Conservation (phyloP, 352 stramenopile species). For the Globisporangium uncinulatum region DNA sequence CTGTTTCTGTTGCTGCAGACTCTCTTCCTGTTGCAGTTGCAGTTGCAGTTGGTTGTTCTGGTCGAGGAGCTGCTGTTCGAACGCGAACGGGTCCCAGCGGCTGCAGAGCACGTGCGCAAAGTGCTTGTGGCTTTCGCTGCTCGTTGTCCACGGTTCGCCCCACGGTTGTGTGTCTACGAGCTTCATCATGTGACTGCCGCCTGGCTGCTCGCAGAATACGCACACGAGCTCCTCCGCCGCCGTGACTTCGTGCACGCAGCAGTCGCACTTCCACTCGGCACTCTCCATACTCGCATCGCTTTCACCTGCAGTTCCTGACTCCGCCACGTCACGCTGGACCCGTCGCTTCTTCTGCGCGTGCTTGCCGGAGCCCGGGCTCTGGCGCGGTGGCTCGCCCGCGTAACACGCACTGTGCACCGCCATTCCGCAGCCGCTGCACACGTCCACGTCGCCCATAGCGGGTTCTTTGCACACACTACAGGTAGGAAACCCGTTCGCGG, state of each 20-base stretch:
- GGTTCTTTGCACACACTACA: slow-evolving; percentile 5
- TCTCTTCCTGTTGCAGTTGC: no score
- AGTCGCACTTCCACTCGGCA: slow-evolving; percentile 37
- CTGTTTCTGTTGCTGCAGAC: slow-evolving; percentile 3
- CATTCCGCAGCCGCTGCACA: slow-evolving; percentile 28
- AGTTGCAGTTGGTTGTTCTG: background rate
- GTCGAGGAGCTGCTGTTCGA: slow-evolving; percentile 10
- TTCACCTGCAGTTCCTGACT: background rate
- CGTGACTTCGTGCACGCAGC: slow-evolving; percentile 22
- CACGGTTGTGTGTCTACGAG: slow-evolving; percentile 19
- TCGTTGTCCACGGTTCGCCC: background rate
- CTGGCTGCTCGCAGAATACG: slow-evolving; percentile 35
- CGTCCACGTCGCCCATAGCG: slow-evolving; percentile 10
- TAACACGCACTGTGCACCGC: slow-evolving; percentile 36
- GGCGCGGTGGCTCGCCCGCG: background rate
- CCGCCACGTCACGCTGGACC: background rate
- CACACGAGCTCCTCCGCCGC: slow-evolving; percentile 15
- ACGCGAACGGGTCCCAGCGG: slow-evolving; percentile 36
- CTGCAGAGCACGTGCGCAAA: slow-evolving; percentile 45
- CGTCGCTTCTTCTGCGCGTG: background rate
- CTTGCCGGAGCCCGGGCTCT: background rate
- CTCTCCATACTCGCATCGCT: background rate
- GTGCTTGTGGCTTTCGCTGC: background rate
- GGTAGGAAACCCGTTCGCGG: background rate
- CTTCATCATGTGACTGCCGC: slow-evolving; percentile 18